A percentile compares a stretch with the other conserved stretches of the same genome.
Conservation (phyloP, 306 rosid genomes). For the cucumber (Cucumis sativus) region Cucumber_9930_V3 NC_026657.2:9977501-9978000, state of each 20-base stretch:
- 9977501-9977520: not conserved
- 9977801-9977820: not conserved
- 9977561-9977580: not conserved
- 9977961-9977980: slow-evolving; percentile 90
- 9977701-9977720: not conserved
- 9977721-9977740: not conserved
- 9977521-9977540: not conserved
- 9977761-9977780: not conserved
- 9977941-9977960: slow-evolving; percentile 71
- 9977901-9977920: slow-evolving; percentile 66
- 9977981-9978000: slow-evolving; percentile 99
- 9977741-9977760: not conserved
- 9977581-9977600: not conserved
- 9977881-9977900: slow-evolving; percentile 96
- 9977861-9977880: slow-evolving; percentile 1
- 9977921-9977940: slow-evolving; percentile 73
- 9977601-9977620: not conserved
- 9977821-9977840: not conserved
- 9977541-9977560: not conserved
- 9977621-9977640: not conserved
- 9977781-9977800: not conserved
- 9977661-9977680: not conserved
- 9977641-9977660: not conserved
- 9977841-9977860: not conserved
- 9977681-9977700: not conserved